These are phyloP conservation scores for Lachancea lanzarotensis DNA, from an alignment of 805 yeast genomes.

Conservation along the genomic window DNA sequence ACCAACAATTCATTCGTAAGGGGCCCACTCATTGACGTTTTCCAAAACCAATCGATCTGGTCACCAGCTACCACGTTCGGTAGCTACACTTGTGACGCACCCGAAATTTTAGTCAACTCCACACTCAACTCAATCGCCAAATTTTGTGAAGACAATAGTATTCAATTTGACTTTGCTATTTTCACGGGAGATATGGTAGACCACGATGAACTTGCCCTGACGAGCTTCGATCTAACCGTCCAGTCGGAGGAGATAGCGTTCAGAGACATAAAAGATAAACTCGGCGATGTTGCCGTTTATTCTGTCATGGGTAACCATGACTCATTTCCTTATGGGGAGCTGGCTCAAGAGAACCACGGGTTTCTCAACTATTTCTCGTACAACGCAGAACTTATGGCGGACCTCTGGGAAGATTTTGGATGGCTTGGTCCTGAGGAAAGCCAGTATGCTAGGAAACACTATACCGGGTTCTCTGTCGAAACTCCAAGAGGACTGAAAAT, in stretches of 20 bases:
- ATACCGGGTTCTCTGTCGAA: constrained; percentile 53
- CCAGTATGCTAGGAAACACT: constrained; percentile 39
- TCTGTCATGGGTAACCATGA: constrained; percentile 69
- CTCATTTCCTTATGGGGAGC: constrained; percentile 63
- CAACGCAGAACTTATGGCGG: constrained; percentile 44
- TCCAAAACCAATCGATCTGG: constrained; percentile 30
- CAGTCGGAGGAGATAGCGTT: constrained; percentile 47
- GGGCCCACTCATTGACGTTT: constrained; percentile 24
- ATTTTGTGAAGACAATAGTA: constrained; percentile 28
- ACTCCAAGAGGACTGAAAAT: constrained; percentile 53
- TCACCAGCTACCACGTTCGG: constrained; percentile 58
- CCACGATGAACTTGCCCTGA: constrained; percentile 49
- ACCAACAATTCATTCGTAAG: constrained; percentile 24
- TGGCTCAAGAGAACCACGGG: constrained; percentile 48
- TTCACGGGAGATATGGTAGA: constrained; percentile 74
- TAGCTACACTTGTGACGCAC: constrained; percentile 57
- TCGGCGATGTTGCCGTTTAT: constrained; percentile 49
- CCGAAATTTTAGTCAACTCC: constrained; percentile 53
- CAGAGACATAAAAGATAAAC: constrained; percentile 44
- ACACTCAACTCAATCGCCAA: constrained; percentile 42
- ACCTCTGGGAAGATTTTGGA: constrained; percentile 40
- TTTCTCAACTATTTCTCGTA: constrained; percentile 38
- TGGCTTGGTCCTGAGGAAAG: constrained; percentile 38
- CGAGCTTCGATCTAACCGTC: constrained; percentile 42
- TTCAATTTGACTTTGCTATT: constrained; percentile 50